Evolutionary conservation across 495 filamentous ascomycete species (phyloP).

Genomic region (Aspergillus steynii): DNA sequence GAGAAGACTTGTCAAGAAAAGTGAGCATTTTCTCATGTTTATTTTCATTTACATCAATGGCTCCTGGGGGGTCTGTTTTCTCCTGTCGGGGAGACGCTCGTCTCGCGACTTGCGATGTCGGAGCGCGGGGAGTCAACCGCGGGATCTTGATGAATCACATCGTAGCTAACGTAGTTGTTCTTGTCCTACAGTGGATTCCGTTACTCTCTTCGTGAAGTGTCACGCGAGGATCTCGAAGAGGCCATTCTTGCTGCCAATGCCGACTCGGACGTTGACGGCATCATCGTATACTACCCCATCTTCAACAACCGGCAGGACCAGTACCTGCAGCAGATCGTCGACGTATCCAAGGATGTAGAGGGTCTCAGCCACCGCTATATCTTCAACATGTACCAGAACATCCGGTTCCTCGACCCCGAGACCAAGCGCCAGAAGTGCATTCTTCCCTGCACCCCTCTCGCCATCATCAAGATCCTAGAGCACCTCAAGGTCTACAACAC

Average conservation of each 20-base stretch:
- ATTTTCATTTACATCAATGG: conserved; percentile 20
- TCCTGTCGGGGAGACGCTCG: not conserved
- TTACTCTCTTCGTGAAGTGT: conserved; percentile 78
- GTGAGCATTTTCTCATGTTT: conserved; percentile 55
- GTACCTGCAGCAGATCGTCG: conserved; percentile 94
- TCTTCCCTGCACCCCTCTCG: conserved; percentile 92
- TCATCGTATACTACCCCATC: conserved; percentile 98
- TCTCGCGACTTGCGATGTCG: conserved; percentile 14
- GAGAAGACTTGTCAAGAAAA: conserved; percentile 92
- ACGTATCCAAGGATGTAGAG: conserved; percentile 89
- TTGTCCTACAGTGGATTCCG: conserved; percentile 69
- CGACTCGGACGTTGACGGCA: conserved; percentile 78
- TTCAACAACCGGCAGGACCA: conserved; percentile 85
- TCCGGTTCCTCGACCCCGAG: conserved; percentile 83
- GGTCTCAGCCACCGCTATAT: conserved; percentile 91
- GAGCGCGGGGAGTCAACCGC: not conserved
- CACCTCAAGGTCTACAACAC: conserved; percentile 94
- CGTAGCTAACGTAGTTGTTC: conserved; percentile 27
- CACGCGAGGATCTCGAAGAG: conserved; percentile 87
- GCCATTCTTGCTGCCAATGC: conserved; percentile 78
- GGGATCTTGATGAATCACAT: conserved; percentile 9
- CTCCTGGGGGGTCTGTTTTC: conserved; percentile 1
- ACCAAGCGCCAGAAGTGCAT: conserved; percentile 81
- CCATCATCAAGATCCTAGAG: conserved; percentile 94
- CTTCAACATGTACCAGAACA: conserved; percentile 99